phyloP scores from a whole-genome alignment of 2,329 filamentous ascomycete species.

The Colletotrichum musicola region DNA sequence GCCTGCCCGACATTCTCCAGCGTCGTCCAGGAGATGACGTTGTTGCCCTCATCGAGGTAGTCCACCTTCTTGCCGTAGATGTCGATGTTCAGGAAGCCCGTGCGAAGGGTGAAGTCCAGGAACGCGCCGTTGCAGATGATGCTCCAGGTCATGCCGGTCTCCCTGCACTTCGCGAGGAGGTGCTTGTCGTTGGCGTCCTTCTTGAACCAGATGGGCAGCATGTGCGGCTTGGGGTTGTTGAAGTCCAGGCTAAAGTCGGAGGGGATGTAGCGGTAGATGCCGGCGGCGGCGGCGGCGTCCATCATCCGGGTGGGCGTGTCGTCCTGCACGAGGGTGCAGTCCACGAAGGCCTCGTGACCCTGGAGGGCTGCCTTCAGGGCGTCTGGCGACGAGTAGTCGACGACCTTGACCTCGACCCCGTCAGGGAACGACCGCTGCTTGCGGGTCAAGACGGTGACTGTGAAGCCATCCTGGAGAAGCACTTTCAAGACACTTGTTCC shows the following conservation, averaged over 20 bases:
- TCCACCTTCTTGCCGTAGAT: slow-evolving; percentile 40
- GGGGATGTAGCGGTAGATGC: slow-evolving; percentile 72
- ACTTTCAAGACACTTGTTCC: slow-evolving; percentile 48
- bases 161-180: slow-evolving; percentile 17
- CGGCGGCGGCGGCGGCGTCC: slow-evolving; percentile 69
- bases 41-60: slow-evolving; percentile 44
- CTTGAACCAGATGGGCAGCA: slow-evolving; percentile 39
- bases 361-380: slow-evolving; percentile 64
- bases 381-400: slow-evolving; percentile 60
- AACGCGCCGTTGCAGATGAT: slow-evolving; percentile 46
- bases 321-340: slow-evolving; percentile 45
- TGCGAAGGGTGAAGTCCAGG: slow-evolving; percentile 44
- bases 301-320: slow-evolving; percentile 60
- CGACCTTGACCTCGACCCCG: slow-evolving; percentile 56
- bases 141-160: slow-evolving; percentile 44
- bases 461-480: slow-evolving; percentile 49
- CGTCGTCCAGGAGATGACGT: slow-evolving; percentile 42
- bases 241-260: slow-evolving; percentile 65
- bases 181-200: slow-evolving; percentile 38
- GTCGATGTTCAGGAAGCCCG: slow-evolving; percentile 42
- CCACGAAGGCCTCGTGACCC: slow-evolving; percentile 69
- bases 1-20: slow-evolving; percentile 44
- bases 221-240: slow-evolving; percentile 35
- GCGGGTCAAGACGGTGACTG: slow-evolving; percentile 68
- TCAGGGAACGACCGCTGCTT: slow-evolving; percentile 42